Percentiles rank a stretch among this genome's conserved stretches.
Evolutionary conservation across 202 grass and related monocot genomes (phyloP).

Genomic region (Carex sylvatica): DNA sequence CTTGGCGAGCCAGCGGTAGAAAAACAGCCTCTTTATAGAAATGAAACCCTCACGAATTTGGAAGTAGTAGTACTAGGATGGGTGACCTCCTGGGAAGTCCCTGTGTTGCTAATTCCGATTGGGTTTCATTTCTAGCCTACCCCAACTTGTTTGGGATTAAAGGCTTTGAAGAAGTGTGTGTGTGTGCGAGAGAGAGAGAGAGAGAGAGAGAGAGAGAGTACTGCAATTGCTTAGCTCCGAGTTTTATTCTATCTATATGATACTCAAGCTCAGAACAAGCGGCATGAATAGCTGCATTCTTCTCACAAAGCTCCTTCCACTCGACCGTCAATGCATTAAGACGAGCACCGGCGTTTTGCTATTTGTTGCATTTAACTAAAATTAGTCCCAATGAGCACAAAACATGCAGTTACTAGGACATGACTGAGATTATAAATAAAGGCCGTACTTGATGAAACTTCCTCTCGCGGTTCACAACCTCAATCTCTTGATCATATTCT

Average conservation of each 20-base stretch:
- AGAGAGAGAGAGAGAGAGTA: constrained; percentile 3
- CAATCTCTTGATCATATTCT: constrained; percentile 89
- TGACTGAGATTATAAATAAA: not conserved
- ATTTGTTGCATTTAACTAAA: constrained; percentile 15
- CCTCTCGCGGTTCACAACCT: constrained; percentile 85
- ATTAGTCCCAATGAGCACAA: constrained; percentile 11
- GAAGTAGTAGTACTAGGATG: too few relatives aligned
- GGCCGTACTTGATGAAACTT: constrained; percentile 88
- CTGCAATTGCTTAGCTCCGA: constrained; percentile 62
- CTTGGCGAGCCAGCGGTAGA: too few relatives aligned
- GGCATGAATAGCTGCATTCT: constrained; percentile 82
- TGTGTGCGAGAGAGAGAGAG: not conserved
- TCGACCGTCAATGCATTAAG: constrained; percentile 75
- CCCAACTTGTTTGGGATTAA: too few relatives aligned
- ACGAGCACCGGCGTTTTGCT: constrained; percentile 88
- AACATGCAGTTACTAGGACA: constrained; percentile 16
- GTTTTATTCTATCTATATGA: constrained; percentile 65
- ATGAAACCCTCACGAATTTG: too few relatives aligned
- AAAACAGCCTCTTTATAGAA: too few relatives aligned
- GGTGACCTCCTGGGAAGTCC: too few relatives aligned
- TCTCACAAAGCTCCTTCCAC: constrained; percentile 91
- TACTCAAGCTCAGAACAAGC: constrained; percentile 75
- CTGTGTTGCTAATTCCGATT: too few relatives aligned
- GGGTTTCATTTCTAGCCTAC: too few relatives aligned
- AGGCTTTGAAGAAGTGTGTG: not conserved